Base-by-base conservation (phyloP, 345 rosid species). In the Camelina hispida region DNA sequence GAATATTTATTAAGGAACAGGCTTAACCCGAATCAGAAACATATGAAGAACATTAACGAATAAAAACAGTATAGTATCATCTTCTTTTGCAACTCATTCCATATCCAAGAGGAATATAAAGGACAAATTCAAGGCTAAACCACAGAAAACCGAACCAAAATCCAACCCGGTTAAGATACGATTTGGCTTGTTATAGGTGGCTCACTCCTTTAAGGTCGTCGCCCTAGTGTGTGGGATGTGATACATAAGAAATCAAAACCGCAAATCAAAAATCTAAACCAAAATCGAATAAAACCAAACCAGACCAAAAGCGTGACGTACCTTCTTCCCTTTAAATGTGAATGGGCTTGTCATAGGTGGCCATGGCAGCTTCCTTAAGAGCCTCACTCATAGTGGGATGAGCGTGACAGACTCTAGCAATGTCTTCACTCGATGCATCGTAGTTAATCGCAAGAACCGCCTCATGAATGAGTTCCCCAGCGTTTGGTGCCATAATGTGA, bases 321-420 rank as follows among this genome's bases (percentile, higher is more conserved):
- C 81, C 76, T 64, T 15, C 13, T 34, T 34, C 43, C 7, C 1
- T 62, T 78, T 81, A 89, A 28, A 91, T 85, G 85, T 91, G 97
- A 79, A 90, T 88, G 68, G 96, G 89, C 83, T 88, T 90, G 89
- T 88, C 96, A 50, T 88, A 69, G 47, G 96, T 87, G 18, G 96
- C 96, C 96, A 90, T 87, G 58, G 96, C 96, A 60, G 96, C 96
- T 84, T 90, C 96, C 87, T 90, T 90, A 79, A 90, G 73, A 17
- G 93, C 96, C 78, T 90, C 96, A 8, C 96, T 90, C 96, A 90
- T 87, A 3, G 96, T 90, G 2, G 96, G 96, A 62, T 87, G 96
- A 9, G 96, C 96, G 42, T 88, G 96, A 80, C 96, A 90, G 51
- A 88, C 91, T 7, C 93, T 86, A 4, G 93, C 91, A 12, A 90